Conservation (phyloP, 2,329 filamentous ascomycete species). For the Penicillium sp. region DNA sequence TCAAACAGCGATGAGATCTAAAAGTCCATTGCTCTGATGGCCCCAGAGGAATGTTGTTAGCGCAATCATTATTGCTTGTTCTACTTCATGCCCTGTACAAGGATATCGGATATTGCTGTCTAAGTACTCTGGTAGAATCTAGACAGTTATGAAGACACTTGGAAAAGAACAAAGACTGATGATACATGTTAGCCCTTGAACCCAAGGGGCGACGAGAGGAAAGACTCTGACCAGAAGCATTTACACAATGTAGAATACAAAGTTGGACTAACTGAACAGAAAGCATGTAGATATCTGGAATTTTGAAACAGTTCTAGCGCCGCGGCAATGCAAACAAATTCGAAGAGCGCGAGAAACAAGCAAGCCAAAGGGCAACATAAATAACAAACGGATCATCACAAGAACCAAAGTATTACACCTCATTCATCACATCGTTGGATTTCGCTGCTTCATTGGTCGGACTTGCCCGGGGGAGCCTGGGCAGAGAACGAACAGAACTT, state of each 20-base stretch:
- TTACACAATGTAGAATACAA: background rate
- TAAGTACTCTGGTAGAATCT: too few species aligned
- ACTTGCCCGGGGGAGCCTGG: conserved; percentile 56
- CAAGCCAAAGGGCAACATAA: conserved; percentile 1
- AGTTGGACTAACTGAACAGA: conserved; percentile 12
- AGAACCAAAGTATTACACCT: conserved; percentile 15
- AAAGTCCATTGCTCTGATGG: too few species aligned
- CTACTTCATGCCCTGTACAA: too few species aligned
- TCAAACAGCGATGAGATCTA: too few species aligned
- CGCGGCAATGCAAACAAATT: conserved; percentile 33
- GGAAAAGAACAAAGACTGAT: too few species aligned
- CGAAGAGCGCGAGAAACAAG: background rate
- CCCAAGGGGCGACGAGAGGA: too few species aligned
- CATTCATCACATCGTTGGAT: conserved; percentile 17
- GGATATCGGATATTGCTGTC: too few species aligned
- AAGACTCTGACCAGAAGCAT: background rate
- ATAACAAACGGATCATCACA: conserved; percentile 10
- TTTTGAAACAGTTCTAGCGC: conserved; percentile 23
- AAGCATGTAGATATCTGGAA: conserved; percentile 16
- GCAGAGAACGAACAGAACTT: conserved; percentile 86
- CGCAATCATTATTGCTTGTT: too few species aligned
- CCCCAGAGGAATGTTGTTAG: too few species aligned
- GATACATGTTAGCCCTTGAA: too few species aligned
- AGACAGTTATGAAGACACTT: too few species aligned
- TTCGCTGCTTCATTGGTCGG: conserved; percentile 31